A percentile compares a stretch with the other conserved stretches of the same genome.
Conservation (phyloP, 331 rosid genomes). For the Arachis monticola region DNA sequence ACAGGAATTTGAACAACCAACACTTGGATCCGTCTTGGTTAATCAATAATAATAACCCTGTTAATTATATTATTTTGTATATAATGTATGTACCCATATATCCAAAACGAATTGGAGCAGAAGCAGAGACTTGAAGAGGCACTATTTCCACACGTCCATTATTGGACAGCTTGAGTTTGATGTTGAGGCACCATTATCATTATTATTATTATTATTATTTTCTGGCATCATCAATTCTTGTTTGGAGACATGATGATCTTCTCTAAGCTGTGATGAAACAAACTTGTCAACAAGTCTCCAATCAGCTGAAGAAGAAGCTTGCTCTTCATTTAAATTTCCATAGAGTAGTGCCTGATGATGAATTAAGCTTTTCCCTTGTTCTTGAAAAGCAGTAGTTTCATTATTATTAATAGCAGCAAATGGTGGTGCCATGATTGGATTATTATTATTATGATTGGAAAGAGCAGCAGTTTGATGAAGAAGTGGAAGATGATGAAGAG, state of each 20-base stretch:
- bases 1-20: conserved; percentile 55
- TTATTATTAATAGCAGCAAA: conserved; percentile 29
- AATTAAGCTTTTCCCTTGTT: conserved; percentile 42
- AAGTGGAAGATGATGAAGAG: conserved; percentile 74
- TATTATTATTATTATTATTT: not conserved
- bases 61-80: conserved; percentile 30
- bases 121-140: not conserved
- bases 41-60: conserved; percentile 35
- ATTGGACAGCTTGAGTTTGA: conserved; percentile 58
- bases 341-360: conserved; percentile 37
- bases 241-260: conserved; percentile 51
- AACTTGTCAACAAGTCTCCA: conserved; percentile 94
- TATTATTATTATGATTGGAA: too few relatives aligned
- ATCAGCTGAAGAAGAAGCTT: conserved; percentile 40
- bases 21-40: conserved; percentile 15
- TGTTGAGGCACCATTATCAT: conserved; percentile 43
- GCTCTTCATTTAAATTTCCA: conserved; percentile 37
- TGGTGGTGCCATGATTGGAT: not conserved
- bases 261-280: conserved; percentile 96
- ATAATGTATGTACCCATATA: conserved; percentile 43
- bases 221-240: conserved; percentile 59
- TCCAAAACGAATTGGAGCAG: conserved; percentile 26
- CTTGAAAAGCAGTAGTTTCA: conserved; percentile 16
- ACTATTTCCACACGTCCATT: conserved; percentile 65
- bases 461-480: conserved; percentile 4